These are phyloP conservation scores for Corrigiola litoralis DNA, from an alignment of 179 eudicot species.

Conservation along the genomic window DNA sequence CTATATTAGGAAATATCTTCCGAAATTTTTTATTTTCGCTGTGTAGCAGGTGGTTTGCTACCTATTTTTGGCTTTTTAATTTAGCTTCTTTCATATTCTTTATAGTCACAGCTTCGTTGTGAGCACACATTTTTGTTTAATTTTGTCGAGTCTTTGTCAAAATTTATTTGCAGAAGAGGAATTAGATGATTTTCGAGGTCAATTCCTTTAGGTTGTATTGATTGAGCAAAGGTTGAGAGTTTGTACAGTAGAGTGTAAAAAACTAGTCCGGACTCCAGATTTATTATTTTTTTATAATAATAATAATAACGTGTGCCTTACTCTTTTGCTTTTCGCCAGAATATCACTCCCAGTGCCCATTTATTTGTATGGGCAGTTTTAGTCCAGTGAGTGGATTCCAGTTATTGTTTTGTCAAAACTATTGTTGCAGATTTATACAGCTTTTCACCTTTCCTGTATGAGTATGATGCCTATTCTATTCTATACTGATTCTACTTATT, in stretches of 20 bases:
- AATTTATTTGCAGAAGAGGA: constrained; percentile 26
- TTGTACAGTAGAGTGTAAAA: constrained; percentile 46
- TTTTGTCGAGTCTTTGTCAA: constrained; percentile 19
- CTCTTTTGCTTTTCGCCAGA: not conserved
- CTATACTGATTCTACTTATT: too few species aligned
- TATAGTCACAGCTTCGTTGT: constrained; percentile 46
- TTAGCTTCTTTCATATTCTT: constrained; percentile 43
- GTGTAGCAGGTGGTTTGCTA: constrained; percentile 28
- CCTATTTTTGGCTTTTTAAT: constrained; percentile 15
- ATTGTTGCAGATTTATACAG: too few species aligned
- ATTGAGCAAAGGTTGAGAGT: constrained; percentile 20
- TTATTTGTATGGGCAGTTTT: too few species aligned
- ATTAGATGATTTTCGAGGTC: constrained; percentile 33
- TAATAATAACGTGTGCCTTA: constrained; percentile 15
- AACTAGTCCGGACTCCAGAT: constrained; percentile 21
- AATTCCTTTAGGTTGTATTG: constrained; percentile 37
- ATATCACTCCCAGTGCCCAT: too few species aligned
- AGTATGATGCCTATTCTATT: too few species aligned
- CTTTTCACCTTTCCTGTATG: too few species aligned
- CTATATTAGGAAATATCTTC: constrained; percentile 21
- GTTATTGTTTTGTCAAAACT: too few species aligned
- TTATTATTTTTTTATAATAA: constrained; percentile 7
- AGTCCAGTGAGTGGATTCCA: too few species aligned
- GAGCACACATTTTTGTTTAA: constrained; percentile 51
- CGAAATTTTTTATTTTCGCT: constrained; percentile 16